Conservation (phyloP, 2,329 filamentous ascomycete genomes). For the Alternaria triticina region DNA sequence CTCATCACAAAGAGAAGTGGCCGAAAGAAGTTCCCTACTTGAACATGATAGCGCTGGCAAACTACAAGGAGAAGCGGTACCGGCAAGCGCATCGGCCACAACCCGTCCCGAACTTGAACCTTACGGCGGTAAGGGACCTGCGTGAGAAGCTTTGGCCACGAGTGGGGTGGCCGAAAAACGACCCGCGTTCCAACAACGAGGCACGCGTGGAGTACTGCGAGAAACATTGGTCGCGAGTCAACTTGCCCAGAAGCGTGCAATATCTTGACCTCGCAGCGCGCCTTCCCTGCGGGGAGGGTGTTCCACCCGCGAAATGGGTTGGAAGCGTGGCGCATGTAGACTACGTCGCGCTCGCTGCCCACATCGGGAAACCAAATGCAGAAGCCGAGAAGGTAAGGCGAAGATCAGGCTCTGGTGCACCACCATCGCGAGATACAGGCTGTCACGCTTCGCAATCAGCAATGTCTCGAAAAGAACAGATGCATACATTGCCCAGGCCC, state of each 20-base stretch:
- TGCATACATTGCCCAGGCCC: not conserved
- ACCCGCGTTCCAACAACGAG: not conserved
- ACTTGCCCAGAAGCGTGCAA: not conserved
- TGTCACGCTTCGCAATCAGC: not conserved
- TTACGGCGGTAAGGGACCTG: not conserved
- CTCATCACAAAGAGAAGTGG: not conserved
- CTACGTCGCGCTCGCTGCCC: not conserved
- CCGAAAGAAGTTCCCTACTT: not conserved
- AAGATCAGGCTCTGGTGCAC: not conserved
- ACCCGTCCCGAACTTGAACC: not conserved
- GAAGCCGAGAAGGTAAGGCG: not conserved
- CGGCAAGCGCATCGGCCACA: not conserved
- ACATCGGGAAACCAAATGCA: not conserved
- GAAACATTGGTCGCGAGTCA: not conserved
- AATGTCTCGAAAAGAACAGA: not conserved
- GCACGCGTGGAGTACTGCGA: not conserved
- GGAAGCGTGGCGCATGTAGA: not conserved
- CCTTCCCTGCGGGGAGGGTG: not conserved
- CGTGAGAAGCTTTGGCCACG: not conserved
- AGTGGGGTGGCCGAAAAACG: not conserved
- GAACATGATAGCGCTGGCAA: not conserved
- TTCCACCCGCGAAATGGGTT: not conserved
- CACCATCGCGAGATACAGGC: not conserved
- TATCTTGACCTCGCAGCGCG: not conserved
- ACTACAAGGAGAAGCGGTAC: not conserved